These are phyloP conservation scores for Thelephora ganbajun DNA, from an alignment of 768 basidiomycete genomes.

Conservation along the genomic window DNA sequence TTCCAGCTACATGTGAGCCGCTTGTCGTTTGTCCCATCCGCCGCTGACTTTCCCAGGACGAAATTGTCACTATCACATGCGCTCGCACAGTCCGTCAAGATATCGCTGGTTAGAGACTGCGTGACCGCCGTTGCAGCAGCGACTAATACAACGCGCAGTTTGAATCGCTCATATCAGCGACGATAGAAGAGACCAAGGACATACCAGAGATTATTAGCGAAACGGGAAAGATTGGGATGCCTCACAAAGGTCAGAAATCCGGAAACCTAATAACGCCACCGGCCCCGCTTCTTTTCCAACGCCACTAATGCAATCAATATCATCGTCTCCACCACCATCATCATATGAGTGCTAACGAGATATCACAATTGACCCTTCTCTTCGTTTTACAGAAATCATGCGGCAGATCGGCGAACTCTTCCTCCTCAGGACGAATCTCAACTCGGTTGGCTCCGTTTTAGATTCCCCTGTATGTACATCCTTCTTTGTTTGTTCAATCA, in stretches of 20 bases:
- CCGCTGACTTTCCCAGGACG: slow-evolving; percentile 43
- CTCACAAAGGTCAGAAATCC: slow-evolving; percentile 48
- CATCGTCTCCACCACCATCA: too few species aligned
- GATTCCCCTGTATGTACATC: slow-evolving; percentile 70
- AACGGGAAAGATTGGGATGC: slow-evolving; percentile 88
- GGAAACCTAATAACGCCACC: too few species aligned
- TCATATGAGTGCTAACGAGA: not conserved
- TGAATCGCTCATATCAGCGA: slow-evolving; percentile 82
- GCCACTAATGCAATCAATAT: slow-evolving; percentile 1
- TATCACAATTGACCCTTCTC: not conserved
- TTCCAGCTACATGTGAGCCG: slow-evolving; percentile 82
- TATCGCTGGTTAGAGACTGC: slow-evolving; percentile 53
- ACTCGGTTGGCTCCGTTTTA: slow-evolving; percentile 90
- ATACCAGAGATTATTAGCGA: slow-evolving; percentile 88
- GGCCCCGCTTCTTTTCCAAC: slow-evolving; percentile 1
- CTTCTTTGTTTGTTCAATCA: slow-evolving; percentile 4
- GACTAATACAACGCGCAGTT: slow-evolving; percentile 34
- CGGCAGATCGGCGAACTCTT: slow-evolving; percentile 93
- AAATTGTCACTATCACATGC: slow-evolving; percentile 92
- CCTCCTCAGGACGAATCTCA: slow-evolving; percentile 85
- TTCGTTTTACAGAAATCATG: slow-evolving; percentile 65
- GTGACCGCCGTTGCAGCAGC: not conserved
- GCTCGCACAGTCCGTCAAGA: slow-evolving; percentile 92
- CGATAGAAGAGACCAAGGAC: slow-evolving; percentile 93
- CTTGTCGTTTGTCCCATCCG: slow-evolving; percentile 8